These are phyloP conservation scores for Danielia reshetovae DNA, from an alignment of 805 yeast species.

Conservation along the genomic window DNA sequence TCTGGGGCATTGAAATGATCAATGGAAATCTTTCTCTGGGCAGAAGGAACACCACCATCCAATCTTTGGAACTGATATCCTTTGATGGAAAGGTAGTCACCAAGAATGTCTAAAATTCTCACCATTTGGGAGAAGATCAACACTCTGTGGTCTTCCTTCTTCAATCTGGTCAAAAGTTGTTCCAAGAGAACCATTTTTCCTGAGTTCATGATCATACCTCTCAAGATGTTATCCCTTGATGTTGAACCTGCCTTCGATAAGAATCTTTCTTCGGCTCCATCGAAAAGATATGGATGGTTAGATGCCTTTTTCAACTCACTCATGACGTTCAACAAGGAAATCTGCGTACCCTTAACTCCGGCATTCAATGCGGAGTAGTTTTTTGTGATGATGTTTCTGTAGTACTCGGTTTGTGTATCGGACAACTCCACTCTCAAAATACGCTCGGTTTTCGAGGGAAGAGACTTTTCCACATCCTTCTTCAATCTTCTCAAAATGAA, in stretches of 20 bases:
- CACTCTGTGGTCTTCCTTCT: slow-evolving; percentile 94
- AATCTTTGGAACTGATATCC: slow-evolving; percentile 87
- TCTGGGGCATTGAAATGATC: slow-evolving; percentile 96
- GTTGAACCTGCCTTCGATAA: slow-evolving; percentile 57
- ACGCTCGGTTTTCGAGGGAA: slow-evolving; percentile 94
- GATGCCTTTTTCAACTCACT: slow-evolving; percentile 95
- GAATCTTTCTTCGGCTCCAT: slow-evolving; percentile 84
- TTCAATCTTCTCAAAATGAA: slow-evolving; percentile 89
- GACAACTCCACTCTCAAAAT: slow-evolving; percentile 92
- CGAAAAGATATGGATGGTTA: slow-evolving; percentile 94
- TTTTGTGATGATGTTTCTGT: slow-evolving; percentile 87
- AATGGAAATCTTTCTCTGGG: slow-evolving; percentile 89
- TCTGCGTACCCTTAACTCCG: slow-evolving; percentile 69
- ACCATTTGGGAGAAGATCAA: slow-evolving; percentile 97
- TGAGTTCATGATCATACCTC: slow-evolving; percentile 94
- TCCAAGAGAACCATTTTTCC: slow-evolving; percentile 98
- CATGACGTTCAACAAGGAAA: slow-evolving; percentile 87
- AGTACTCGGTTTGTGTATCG: slow-evolving; percentile 92
- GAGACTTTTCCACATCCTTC: slow-evolving; percentile 94
- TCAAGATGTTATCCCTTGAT: slow-evolving; percentile 73
- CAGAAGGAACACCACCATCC: slow-evolving; percentile 95
- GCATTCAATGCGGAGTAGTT: slow-evolving; percentile 89
- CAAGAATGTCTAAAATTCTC: slow-evolving; percentile 88
- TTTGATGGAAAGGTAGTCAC: slow-evolving; percentile 85
- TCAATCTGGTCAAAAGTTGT: slow-evolving; percentile 76